phyloP scores from a whole-genome alignment of 495 filamentous ascomycete species.

The Xylaria acuta region DNA sequence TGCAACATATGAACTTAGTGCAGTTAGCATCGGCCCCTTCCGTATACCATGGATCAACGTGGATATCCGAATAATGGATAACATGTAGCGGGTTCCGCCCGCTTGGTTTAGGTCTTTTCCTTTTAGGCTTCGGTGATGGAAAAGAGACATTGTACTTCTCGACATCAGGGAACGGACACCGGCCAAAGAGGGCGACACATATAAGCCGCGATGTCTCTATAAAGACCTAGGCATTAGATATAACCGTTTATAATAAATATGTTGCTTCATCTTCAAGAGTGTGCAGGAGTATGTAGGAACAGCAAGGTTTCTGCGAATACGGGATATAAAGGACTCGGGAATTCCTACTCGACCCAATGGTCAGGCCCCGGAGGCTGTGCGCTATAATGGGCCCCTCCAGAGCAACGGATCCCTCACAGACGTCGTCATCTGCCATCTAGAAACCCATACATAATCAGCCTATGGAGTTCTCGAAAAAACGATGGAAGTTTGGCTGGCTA shows the following conservation, averaged over 20 bases:
- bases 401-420: slow-evolving; percentile 54
- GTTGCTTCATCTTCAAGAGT: not conserved
- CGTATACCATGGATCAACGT: slow-evolving; percentile 60
- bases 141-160: slow-evolving; percentile 50
- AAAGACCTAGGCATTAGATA: not conserved
- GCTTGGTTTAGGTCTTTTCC: slow-evolving; percentile 49
- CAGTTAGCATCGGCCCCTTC: slow-evolving; percentile 58
- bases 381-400: slow-evolving; percentile 59
- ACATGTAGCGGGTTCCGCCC: slow-evolving; percentile 55
- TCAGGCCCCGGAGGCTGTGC: slow-evolving; percentile 52
- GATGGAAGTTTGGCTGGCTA: not conserved
- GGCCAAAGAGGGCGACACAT: slow-evolving; percentile 55
- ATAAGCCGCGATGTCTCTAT: slow-evolving; percentile 52
- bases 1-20: slow-evolving; percentile 63
- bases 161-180: slow-evolving; percentile 57
- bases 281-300: not conserved
- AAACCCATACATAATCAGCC: slow-evolving; percentile 2
- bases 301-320: not conserved
- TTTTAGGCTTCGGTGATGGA: slow-evolving; percentile 50
- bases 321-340: not conserved
- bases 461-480: not conserved
- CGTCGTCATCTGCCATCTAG: slow-evolving; percentile 54
- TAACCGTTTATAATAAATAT: not conserved
- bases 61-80: slow-evolving; percentile 64
- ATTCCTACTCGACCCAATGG: slow-evolving; percentile 44